These are phyloP conservation scores for Boeremia exigua DNA, from an alignment of 2,329 filamentous ascomycete genomes.

Conservation along the genomic window DNA sequence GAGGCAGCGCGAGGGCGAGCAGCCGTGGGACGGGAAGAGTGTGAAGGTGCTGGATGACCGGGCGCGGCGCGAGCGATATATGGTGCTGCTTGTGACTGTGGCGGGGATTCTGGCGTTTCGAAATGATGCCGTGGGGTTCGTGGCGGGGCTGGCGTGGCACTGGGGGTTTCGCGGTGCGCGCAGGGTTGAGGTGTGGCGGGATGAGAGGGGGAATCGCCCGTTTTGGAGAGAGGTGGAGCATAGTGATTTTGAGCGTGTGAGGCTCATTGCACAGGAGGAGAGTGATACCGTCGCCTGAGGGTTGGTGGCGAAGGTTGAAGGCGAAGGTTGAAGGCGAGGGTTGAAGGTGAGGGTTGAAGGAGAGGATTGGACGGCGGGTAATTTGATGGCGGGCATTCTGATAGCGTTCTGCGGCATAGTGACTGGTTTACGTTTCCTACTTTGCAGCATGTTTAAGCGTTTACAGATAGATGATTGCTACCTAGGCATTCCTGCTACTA, in stretches of 20 bases:
- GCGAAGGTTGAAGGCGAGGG: too few relatives aligned
- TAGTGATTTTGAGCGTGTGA: constrained; percentile 27
- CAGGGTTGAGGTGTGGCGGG: constrained; percentile 34
- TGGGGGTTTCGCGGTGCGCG: constrained; percentile 61
- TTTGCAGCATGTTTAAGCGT: not conserved
- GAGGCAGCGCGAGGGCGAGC: constrained; percentile 46
- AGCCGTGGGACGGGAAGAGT: constrained; percentile 48
- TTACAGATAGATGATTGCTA: not conserved
- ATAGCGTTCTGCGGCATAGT: constrained; percentile 9
- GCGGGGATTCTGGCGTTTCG: constrained; percentile 82
- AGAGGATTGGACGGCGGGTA: not conserved
- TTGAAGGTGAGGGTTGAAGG: not conserved
- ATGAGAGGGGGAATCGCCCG: constrained; percentile 16
- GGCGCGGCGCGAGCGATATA: constrained; percentile 79
- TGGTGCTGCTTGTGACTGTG: constrained; percentile 87
- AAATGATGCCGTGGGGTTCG: constrained; percentile 88
- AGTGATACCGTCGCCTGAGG: constrained; percentile 36
- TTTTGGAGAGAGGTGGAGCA: constrained; percentile 36
- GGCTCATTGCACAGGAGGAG: constrained; percentile 37
- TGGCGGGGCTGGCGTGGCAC: constrained; percentile 81
- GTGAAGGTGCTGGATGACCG: constrained; percentile 66
- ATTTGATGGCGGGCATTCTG: not conserved
- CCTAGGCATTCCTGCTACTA: too few relatives aligned
- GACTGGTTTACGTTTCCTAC: not conserved
- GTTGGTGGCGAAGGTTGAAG: constrained; percentile 14